Conservation (phyloP, 2,329 filamentous ascomycete species). For the Aspergillus tanneri region DNA sequence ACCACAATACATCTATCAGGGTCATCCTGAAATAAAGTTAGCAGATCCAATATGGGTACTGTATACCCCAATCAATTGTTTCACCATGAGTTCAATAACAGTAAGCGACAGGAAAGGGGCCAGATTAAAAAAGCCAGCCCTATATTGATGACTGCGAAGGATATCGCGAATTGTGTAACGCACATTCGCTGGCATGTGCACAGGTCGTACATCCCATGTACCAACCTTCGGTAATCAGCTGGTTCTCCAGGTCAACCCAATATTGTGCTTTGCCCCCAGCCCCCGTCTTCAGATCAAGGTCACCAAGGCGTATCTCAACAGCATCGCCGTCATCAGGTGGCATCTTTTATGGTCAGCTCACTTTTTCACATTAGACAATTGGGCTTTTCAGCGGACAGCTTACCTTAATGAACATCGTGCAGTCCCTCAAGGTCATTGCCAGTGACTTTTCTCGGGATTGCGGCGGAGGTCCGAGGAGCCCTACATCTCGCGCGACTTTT, state of each 20-base stretch:
- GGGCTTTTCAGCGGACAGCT: conserved; percentile 9
- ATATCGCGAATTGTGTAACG: conserved; percentile 25
- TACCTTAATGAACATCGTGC: conserved; percentile 70
- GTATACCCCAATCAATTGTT: neutral
- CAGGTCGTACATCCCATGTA: conserved; percentile 52
- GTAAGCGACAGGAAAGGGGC: neutral
- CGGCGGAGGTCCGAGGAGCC: conserved; percentile 36
- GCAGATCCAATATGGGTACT: neutral
- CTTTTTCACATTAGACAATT: neutral
- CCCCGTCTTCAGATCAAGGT: conserved; percentile 74
- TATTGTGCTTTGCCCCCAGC: conserved; percentile 62
- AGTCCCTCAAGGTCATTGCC: conserved; percentile 80
- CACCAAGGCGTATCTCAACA: conserved; percentile 61
- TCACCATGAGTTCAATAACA: neutral
- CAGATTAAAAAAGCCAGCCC: neutral
- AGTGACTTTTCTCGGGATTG: conserved; percentile 55
- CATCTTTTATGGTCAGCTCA: conserved; percentile 28
- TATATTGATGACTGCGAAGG: conserved; percentile 19
- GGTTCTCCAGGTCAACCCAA: conserved; percentile 65
- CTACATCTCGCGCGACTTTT: conserved; percentile 34
- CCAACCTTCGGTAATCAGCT: conserved; percentile 66
- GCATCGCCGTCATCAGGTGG: conserved; percentile 31
- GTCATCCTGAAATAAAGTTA: neutral
- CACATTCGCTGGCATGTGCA: conserved; percentile 33
- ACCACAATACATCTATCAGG: neutral